Percentiles rank a stretch among this genome's conserved stretches.
phyloP scores from a whole-genome alignment of 2,329 filamentous ascomycete species.

The Stachybotrys echinatus region DNA sequence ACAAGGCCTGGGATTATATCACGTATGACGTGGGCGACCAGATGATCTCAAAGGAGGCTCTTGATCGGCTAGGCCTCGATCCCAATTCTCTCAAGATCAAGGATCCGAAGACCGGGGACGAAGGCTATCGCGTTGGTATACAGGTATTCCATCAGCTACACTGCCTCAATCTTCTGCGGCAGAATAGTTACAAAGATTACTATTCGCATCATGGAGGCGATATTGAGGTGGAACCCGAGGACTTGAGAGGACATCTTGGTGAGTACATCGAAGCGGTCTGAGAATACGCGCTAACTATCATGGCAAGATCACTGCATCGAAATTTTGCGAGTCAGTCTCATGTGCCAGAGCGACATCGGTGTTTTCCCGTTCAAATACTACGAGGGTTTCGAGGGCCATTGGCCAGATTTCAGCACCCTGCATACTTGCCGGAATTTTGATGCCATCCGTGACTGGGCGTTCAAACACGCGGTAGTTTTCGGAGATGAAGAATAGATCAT shows the following conservation, averaged over 20 bases:
- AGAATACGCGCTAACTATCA: no score
- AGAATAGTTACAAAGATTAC: constrained; percentile 44
- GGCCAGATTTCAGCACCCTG: constrained; percentile 49
- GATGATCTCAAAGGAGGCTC: constrained; percentile 50
- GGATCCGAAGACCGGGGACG: constrained; percentile 50
- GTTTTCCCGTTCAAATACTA: constrained; percentile 48
- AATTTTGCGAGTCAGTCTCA: constrained; percentile 44
- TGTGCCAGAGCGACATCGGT: constrained; percentile 50
- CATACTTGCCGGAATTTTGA: constrained; percentile 52
- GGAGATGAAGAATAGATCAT: constrained; percentile 33
- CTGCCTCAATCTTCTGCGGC: constrained; percentile 42
- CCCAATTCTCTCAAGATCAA: constrained; percentile 50
- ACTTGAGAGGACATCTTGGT: constrained; percentile 38
- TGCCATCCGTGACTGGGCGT: constrained; percentile 44
- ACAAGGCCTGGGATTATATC: constrained; percentile 52
- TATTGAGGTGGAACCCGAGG: constrained; percentile 34
- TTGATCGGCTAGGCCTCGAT: constrained; percentile 46
- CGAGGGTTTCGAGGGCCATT: constrained; percentile 41
- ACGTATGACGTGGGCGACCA: constrained; percentile 49
- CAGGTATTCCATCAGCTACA: constrained; percentile 54
- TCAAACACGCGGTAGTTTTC: constrained; percentile 42
- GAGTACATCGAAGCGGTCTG: no score
- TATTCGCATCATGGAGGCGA: constrained; percentile 43
- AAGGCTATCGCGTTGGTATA: constrained; percentile 52
- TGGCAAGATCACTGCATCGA: constrained; percentile 50